These are phyloP conservation scores for Candida silvicultrix DNA, from an alignment of 805 yeast species.

Conservation along the genomic window DNA sequence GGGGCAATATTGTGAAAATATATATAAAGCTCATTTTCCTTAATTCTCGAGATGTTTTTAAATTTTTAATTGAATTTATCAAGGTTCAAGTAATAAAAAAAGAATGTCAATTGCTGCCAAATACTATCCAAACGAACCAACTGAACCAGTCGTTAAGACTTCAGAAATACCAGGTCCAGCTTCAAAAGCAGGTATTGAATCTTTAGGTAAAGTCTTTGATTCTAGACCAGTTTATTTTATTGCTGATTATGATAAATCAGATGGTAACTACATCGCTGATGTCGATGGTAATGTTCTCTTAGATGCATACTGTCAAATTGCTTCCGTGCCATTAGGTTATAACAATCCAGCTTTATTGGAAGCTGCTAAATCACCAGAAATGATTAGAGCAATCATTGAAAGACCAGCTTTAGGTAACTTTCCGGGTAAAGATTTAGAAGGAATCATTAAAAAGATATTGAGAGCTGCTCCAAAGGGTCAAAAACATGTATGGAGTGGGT, in stretches of 20 bases:
- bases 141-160: conserved; percentile 56
- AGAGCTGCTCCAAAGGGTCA: conserved; percentile 77
- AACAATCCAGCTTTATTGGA: conserved; percentile 71
- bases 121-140: conserved; percentile 80
- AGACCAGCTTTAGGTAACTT: conserved; percentile 84
- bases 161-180: conserved; percentile 71
- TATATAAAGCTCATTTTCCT: background rate
- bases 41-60: background rate
- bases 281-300: conserved; percentile 71
- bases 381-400: conserved; percentile 69
- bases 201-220: conserved; percentile 61
- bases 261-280: conserved; percentile 76
- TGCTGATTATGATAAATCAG: conserved; percentile 68
- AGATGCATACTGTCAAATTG: conserved; percentile 79
- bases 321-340: conserved; percentile 82
- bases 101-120: conserved; percentile 42
- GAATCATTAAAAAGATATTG: conserved; percentile 38
- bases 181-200: conserved; percentile 42
- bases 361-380: conserved; percentile 62
- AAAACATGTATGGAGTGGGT: conserved; percentile 68
- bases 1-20: background rate
- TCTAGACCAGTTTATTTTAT: conserved; percentile 68
- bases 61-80: no score
- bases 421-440: conserved; percentile 64
- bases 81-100: no score